Evolutionary conservation across 2,329 filamentous ascomycete genomes (phyloP).

Genomic region (Phaeosphaeriaceae sp.): DNA sequence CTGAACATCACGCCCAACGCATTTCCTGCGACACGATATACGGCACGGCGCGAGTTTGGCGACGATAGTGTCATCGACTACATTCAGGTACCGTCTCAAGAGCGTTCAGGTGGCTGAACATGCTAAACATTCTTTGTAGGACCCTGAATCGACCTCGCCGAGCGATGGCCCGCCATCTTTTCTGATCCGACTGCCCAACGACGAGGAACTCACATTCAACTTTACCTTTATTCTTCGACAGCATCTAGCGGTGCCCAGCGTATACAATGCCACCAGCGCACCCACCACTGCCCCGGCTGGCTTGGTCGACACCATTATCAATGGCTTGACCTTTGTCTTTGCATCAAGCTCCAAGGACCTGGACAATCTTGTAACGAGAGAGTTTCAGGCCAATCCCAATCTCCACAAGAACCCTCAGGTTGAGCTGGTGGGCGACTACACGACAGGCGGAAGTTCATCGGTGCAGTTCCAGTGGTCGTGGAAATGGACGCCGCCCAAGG

Average conservation of each 20-base stretch:
- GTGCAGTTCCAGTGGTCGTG: slow-evolving; percentile 94
- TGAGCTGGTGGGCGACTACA: slow-evolving; percentile 89
- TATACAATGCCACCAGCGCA: slow-evolving; percentile 50
- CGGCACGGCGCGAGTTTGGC: slow-evolving; percentile 72
- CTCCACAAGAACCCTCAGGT: slow-evolving; percentile 97
- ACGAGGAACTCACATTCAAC: slow-evolving; percentile 90
- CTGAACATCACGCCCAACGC: slow-evolving; percentile 83
- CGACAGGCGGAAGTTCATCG: slow-evolving; percentile 80
- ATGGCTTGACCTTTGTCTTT: slow-evolving; percentile 90
- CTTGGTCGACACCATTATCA: slow-evolving; percentile 75
- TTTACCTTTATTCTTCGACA: slow-evolving; percentile 85
- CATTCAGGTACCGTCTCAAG: slow-evolving; percentile 72
- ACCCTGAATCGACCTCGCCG: slow-evolving; percentile 67
- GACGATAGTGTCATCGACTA: slow-evolving; percentile 86
- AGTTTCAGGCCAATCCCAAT: slow-evolving; percentile 97
- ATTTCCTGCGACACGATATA: slow-evolving; percentile 82
- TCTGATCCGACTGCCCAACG: slow-evolving; percentile 84
- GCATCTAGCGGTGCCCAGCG: slow-evolving; percentile 52
- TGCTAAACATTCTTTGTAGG: slow-evolving; percentile 59
- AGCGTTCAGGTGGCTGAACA: slow-evolving; percentile 1
- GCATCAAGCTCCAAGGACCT: slow-evolving; percentile 85
- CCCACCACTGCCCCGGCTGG: slow-evolving; percentile 53
- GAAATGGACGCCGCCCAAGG: slow-evolving; percentile 94
- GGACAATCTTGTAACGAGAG: slow-evolving; percentile 90
- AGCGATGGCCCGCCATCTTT: slow-evolving; percentile 67